Base-by-base conservation (phyloP, 352 stramenopile species). In the Plasmopara muralis region DNA sequence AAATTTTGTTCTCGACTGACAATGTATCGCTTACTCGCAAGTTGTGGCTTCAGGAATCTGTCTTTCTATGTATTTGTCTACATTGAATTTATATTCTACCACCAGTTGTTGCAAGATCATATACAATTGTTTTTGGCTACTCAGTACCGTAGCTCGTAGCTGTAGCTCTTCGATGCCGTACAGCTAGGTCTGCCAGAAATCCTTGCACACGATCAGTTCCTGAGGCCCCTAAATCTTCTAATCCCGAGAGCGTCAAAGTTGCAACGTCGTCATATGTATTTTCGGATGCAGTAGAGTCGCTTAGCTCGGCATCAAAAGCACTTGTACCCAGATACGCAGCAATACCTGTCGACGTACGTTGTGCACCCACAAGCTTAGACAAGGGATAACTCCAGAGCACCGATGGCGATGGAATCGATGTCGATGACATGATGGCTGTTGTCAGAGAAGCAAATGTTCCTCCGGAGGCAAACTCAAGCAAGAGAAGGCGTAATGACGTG, bases 401-500 rank as follows among this genome's bases (percentile, higher is more conserved):
- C 18, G 42, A 33, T 30, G 62, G 62, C 12, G 57, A 57, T 35
- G 62, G 62, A 39, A 70, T 56, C 5, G 62, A 70, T 9, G 57
- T 62, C 6, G 62, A 66, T 14, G 62, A 66, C 53, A 62, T 70
- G 33, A 70, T 64, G 4, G 62, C 62, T 28, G 62, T 65, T 50
- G 62, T 66, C 14, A 68, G 25, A 9, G 60, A 55, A 35, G 60
- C 60, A 28, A 68, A 45, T 13, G 60, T 65, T 65, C 60, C 60
- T 55, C 57, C 60, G 0, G 60, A 57, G 6, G 46, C 60, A 10
- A 68, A 68, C 37, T 65, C 55, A 16, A 68, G 60, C 18, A 68
- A 25, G 12, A 93, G 69, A 33, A 91, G 69, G 37, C 88, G 81
- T 47, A 89, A 68, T 9, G 83, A 89, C 0, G 77, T 93, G 9